Evolutionary conservation across 2,329 filamentous ascomycete genomes (phyloP).

Genomic region (Ascochyta clinopodiicola): DNA sequence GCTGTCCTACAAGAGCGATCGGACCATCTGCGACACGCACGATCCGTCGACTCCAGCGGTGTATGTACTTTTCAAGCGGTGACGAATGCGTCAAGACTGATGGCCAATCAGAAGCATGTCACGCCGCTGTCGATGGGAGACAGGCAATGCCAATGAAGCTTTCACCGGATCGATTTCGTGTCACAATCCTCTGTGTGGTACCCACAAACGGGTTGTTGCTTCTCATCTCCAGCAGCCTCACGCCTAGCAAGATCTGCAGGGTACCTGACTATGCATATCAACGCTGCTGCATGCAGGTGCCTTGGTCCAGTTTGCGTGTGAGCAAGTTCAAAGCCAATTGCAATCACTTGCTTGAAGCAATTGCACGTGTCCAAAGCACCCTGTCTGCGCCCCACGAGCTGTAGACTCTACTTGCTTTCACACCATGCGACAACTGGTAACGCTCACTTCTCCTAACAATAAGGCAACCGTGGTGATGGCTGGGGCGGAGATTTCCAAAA

Average conservation of each 20-base stretch:
- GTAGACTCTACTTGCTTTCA: not conserved
- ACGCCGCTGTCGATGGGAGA: conserved; percentile 7
- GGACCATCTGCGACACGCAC: not conserved
- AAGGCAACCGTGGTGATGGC: not conserved
- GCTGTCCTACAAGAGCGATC: conserved; percentile 4
- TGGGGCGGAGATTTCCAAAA: not conserved
- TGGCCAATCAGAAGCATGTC: conserved; percentile 21
- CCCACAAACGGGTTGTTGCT: conserved; percentile 11
- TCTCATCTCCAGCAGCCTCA: conserved; percentile 24
- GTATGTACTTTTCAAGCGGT: conserved; percentile 24
- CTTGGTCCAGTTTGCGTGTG: conserved; percentile 30
- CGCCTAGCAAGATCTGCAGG: conserved; percentile 19
- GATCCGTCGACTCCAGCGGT: conserved; percentile 18
- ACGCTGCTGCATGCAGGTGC: conserved; percentile 2
- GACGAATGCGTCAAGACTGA: conserved; percentile 14
- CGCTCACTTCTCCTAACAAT: not conserved
- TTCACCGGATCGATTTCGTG: conserved; percentile 38
- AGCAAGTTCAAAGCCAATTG: not conserved
- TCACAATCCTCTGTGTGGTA: conserved; percentile 22
- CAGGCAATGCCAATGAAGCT: conserved; percentile 22
- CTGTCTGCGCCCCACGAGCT: not conserved
- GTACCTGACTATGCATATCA: conserved; percentile 14
- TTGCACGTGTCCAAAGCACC: not conserved
- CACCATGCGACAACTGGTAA: too few relatives aligned
- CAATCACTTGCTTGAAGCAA: conserved; percentile 15